A percentile compares a stretch with the other conserved stretches of the same genome.
These are phyloP conservation scores for Aureobasidium zeae DNA, from an alignment of 2,329 filamentous ascomycete genomes.

Conservation along the genomic window DNA sequence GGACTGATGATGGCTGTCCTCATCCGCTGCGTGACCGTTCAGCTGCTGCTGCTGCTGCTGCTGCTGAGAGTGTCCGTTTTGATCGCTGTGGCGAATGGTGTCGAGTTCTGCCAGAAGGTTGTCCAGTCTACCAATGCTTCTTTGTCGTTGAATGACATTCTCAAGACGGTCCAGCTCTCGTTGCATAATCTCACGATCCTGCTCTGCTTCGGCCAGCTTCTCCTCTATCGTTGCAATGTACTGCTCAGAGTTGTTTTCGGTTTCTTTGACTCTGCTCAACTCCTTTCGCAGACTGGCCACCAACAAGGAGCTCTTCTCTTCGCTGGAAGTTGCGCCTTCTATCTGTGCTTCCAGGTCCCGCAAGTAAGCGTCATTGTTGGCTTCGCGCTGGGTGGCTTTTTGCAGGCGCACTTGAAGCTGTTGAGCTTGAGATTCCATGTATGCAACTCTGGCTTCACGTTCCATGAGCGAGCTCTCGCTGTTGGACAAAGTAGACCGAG, in stretches of 20 bases:
- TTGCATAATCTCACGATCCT: conserved; percentile 94
- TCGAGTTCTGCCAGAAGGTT: conserved; percentile 87
- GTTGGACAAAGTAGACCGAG: conserved; percentile 68
- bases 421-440: conserved; percentile 81
- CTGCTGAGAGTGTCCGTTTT: conserved; percentile 24
- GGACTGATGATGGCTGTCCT: conserved; percentile 15
- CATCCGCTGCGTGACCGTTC: conserved; percentile 30
- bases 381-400: conserved; percentile 84
- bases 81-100: conserved; percentile 37
- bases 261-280: conserved; percentile 76
- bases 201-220: conserved; percentile 86
- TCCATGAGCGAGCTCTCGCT: conserved; percentile 84
- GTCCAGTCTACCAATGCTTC: conserved; percentile 89
- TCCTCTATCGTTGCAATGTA: conserved; percentile 97
- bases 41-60: too few relatives aligned
- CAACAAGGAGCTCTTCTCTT: conserved; percentile 83
- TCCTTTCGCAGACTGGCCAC: conserved; percentile 86
- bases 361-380: conserved; percentile 84
- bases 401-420: conserved; percentile 86
- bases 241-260: conserved; percentile 82
- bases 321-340: conserved; percentile 80
- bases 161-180: conserved; percentile 90
- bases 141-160: conserved; percentile 88
- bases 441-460: conserved; percentile 87
- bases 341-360: conserved; percentile 85